Conservation (phyloP, 2,329 filamentous ascomycete genomes). For the Fusarium longipes region DNA sequence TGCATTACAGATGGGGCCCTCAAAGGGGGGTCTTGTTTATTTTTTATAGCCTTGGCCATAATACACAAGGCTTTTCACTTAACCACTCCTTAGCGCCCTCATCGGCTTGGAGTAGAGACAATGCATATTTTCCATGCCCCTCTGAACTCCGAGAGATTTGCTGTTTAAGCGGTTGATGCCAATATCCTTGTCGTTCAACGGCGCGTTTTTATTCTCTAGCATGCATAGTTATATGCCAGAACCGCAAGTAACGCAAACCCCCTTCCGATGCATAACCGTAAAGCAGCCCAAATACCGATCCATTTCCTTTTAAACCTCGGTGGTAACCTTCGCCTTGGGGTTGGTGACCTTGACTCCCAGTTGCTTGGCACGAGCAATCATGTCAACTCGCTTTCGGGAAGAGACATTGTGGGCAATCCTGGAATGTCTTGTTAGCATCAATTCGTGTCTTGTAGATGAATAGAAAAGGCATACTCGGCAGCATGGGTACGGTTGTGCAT, state of each 20-base stretch:
- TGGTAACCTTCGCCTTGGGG: slow-evolving; percentile 98
- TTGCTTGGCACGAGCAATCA: slow-evolving; percentile 96
- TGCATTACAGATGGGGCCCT: slow-evolving; percentile 14
- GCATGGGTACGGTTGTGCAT: slow-evolving; percentile 99
- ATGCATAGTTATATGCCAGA: slow-evolving; percentile 46
- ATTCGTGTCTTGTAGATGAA: neutral
- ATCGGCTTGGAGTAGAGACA: slow-evolving; percentile 23
- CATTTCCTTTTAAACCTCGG: slow-evolving; percentile 75
- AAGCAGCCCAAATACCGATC: slow-evolving; percentile 48
- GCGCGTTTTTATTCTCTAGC: slow-evolving; percentile 49
- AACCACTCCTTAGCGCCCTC: slow-evolving; percentile 31
- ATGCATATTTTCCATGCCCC: slow-evolving; percentile 7
- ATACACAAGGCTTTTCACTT: slow-evolving; percentile 31
- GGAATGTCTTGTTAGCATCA: slow-evolving; percentile 39
- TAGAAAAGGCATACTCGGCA: slow-evolving; percentile 81
- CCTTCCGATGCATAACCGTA: slow-evolving; percentile 49
- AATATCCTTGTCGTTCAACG: slow-evolving; percentile 47
- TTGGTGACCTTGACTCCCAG: slow-evolving; percentile 99
- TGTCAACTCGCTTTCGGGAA: slow-evolving; percentile 98
- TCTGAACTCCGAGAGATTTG: slow-evolving; percentile 24
- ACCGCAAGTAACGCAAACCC: slow-evolving; percentile 49
- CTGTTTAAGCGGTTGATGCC: slow-evolving; percentile 38
- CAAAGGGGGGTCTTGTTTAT: slow-evolving; percentile 37
- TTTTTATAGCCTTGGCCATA: slow-evolving; percentile 37
- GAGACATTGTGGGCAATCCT: slow-evolving; percentile 99